Percentiles rank a stretch among this genome's conserved stretches.
These are phyloP conservation scores for Crithidia thermophila DNA, from an alignment of 208 protist genomes.

Conservation along the genomic window DNA sequence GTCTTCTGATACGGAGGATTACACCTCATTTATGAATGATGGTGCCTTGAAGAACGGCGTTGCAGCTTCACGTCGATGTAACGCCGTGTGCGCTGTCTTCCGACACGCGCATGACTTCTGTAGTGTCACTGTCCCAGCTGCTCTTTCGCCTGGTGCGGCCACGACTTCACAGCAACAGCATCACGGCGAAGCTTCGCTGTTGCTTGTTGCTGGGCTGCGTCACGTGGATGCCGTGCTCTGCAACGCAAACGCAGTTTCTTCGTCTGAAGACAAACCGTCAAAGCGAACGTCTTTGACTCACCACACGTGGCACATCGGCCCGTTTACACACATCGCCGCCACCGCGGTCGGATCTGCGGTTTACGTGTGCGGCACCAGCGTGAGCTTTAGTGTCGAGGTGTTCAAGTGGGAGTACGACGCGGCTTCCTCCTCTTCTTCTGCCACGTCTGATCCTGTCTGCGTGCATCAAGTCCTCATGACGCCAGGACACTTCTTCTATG, in stretches of 20 bases:
- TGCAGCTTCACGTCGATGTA: not conserved
- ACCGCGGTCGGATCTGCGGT: not conserved
- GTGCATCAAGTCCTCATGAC: slow-evolving; percentile 26
- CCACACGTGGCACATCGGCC: slow-evolving; percentile 25
- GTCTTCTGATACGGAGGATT: not conserved
- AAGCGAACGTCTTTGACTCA: no score
- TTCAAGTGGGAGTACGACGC: slow-evolving; percentile 14
- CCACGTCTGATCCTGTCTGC: slow-evolving; percentile 11
- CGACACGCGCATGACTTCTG: slow-evolving; percentile 17
- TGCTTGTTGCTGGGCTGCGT: slow-evolving; percentile 17
- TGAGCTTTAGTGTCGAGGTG: slow-evolving; percentile 23
- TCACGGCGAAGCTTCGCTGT: not conserved
- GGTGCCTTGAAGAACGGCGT: not conserved
- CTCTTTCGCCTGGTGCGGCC: not conserved
- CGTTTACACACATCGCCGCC: slow-evolving; percentile 17
- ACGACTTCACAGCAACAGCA: no score
- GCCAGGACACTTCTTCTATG: slow-evolving; percentile 22
- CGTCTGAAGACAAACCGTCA: no score
- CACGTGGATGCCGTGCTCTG: slow-evolving; percentile 17
- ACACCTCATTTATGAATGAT: no score
- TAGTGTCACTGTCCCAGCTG: not conserved
- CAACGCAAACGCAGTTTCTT: not conserved
- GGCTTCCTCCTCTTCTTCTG: not conserved
- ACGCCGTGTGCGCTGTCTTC: slow-evolving; percentile 9
- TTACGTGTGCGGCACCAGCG: slow-evolving; percentile 16